Evolutionary conservation across 2,329 filamentous ascomycete genomes (phyloP), one percentile per base, ranked within the genome.

Genomic region (Penicillium hordei): DNA sequence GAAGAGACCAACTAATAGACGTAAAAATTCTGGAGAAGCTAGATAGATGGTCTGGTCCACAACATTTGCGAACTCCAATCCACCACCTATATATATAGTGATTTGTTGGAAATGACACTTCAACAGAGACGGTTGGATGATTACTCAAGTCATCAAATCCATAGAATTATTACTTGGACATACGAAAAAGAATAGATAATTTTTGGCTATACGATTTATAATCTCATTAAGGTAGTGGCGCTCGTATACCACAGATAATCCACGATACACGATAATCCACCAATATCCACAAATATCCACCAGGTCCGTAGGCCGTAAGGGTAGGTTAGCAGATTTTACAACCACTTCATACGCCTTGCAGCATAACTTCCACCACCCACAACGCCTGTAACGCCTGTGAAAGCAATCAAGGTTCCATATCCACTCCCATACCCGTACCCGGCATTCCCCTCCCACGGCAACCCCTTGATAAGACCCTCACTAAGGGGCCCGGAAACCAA

Each of bases 401-500:
- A 71, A 13, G 68, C 58, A 53, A 71, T 72, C 46, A 71, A 56
- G 10, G 61, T 60, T 3, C 69, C 68, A 54, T 68, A 71, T 1
- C 66, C 63, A 48, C 64, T 67, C 0, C 68, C 70, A 57, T 70
- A 72, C 4, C 63, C 68, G 36, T 63, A 66, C 1, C 57, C 62
- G 4, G 58, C 61, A 5, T 55, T 34, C 1, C 64, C 64, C 15
- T 63, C 42, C 59, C 68, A 67, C 5, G 66, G 57, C 25, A 52
- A 52, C 0, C 60, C 62, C 8, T 63, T 56, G 7, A 72, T 29
- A 36, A 73, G 66, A 17, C 72, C 72, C 60, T 80, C 80, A 55
- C 80, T 82, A 39, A 84, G 64, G 0, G 82, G 82, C 2, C 82
- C 82, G 55, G 75, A 78, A 12, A 78, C 74, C 12, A 84, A 68